Evolutionary conservation across 1,139 yeast genomes (phyloP).

Genomic region (Pichia terricola): DNA sequence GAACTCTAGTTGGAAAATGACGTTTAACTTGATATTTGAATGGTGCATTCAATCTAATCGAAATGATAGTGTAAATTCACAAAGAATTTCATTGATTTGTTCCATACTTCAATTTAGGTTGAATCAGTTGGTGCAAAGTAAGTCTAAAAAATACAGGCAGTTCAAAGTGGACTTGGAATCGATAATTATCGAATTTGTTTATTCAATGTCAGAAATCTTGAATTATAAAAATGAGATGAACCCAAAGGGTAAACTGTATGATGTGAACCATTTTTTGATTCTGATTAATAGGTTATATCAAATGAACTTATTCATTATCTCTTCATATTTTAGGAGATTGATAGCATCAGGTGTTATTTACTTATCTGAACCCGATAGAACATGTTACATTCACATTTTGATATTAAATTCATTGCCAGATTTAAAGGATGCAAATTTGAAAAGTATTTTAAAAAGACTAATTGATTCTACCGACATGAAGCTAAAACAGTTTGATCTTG

Average conservation of each 20-base stretch:
- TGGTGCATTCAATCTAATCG: slow-evolving; percentile 44
- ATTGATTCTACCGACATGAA: slow-evolving; percentile 26
- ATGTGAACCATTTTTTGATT: slow-evolving; percentile 34
- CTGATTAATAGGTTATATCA: slow-evolving; percentile 48
- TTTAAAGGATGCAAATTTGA: slow-evolving; percentile 41
- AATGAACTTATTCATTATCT: slow-evolving; percentile 43
- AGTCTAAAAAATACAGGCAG: slow-evolving; percentile 24
- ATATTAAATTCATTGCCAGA: slow-evolving; percentile 49
- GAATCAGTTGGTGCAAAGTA: slow-evolving; percentile 17
- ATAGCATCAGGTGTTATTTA: slow-evolving; percentile 81
- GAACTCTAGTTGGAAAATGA: slow-evolving; percentile 30
- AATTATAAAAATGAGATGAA: slow-evolving; percentile 7
- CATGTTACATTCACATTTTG: slow-evolving; percentile 37
- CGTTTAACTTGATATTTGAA: slow-evolving; percentile 31
- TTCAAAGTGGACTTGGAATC: slow-evolving; percentile 38
- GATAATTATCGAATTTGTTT: slow-evolving; percentile 30
- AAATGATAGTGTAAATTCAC: slow-evolving; percentile 11
- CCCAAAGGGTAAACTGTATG: slow-evolving; percentile 17
- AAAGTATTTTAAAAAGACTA: slow-evolving; percentile 34
- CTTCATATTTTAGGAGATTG: slow-evolving; percentile 64
- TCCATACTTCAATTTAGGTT: slow-evolving; percentile 21
- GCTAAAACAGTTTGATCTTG: neutral
- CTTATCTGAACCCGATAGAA: slow-evolving; percentile 27
- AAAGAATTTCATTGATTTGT: slow-evolving; percentile 21
- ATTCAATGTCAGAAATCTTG: slow-evolving; percentile 23